phyloP scores from a whole-genome alignment of 2,329 filamentous ascomycete species.

The Aspergillus floridensis region DNA sequence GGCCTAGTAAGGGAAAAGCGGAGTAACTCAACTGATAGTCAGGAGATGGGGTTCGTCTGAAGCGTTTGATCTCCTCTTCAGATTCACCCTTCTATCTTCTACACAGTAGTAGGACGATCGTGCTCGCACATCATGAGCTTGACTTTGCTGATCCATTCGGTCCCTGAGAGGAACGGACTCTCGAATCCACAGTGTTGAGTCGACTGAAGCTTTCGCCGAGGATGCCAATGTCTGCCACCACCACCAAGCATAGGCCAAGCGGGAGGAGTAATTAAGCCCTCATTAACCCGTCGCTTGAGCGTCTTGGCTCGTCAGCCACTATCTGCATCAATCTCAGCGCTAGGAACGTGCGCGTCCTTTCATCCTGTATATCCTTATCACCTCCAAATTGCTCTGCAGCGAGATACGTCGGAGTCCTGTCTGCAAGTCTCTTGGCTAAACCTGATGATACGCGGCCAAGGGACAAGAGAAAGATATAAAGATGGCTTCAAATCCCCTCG shows the following conservation, averaged over 20 bases:
- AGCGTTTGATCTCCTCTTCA: background rate
- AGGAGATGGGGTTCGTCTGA: background rate
- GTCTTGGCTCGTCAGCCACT: background rate
- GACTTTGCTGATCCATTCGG: background rate
- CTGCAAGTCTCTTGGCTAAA: background rate
- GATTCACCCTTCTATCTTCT: background rate
- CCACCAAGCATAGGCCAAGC: background rate
- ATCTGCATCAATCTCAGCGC: background rate
- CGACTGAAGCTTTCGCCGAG: background rate
- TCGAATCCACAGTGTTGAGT: no score
- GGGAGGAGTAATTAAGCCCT: background rate
- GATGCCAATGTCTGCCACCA: background rate
- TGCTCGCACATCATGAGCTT: background rate
- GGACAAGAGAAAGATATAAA: background rate
- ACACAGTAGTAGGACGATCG: background rate
- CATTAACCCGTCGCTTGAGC: background rate
- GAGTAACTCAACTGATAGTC: background rate
- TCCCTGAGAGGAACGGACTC: background rate
- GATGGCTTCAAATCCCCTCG: background rate
- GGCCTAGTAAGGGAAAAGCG: background rate
- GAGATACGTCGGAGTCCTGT: background rate
- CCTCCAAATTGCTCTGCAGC: background rate
- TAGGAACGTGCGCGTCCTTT: background rate
- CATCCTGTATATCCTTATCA: background rate
- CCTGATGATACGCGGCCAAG: background rate